Conservation (phyloP, 2,329 filamentous ascomycete species). For the Chalaropsis thielavioides region DNA sequence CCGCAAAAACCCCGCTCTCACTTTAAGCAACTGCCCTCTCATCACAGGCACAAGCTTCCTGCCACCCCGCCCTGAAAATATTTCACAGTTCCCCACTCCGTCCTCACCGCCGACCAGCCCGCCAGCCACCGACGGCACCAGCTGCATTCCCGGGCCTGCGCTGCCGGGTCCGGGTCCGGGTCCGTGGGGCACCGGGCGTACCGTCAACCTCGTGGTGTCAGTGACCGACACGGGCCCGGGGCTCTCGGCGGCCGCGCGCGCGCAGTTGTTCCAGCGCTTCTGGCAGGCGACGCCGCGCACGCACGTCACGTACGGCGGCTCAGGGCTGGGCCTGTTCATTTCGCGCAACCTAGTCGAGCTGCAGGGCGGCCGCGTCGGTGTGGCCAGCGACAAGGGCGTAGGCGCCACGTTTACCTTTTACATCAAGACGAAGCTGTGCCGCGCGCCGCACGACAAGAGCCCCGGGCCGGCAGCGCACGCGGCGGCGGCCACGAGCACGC, state of each 20-base stretch:
- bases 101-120: no score
- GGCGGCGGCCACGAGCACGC: no score
- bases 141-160: not conserved
- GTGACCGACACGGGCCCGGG: constrained; percentile 60
- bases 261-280: constrained; percentile 52
- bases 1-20: constrained; percentile 36
- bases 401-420: constrained; percentile 69
- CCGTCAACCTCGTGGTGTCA: constrained; percentile 57
- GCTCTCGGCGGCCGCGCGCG: constrained; percentile 48
- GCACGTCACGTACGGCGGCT: constrained; percentile 58
- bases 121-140: no score
- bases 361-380: constrained; percentile 65
- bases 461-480: constrained; percentile 21
- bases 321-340: constrained; percentile 59
- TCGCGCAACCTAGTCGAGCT: constrained; percentile 60
- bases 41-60: constrained; percentile 9
- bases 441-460: no score
- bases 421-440: constrained; percentile 49
- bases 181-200: constrained; percentile 53
- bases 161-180: not conserved
- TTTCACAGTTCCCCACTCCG: constrained; percentile 15
- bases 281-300: constrained; percentile 54
- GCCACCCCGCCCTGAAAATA: constrained; percentile 5
- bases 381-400: constrained; percentile 49
- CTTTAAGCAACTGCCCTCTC: constrained; percentile 23